Evolutionary conservation across 345 rosid species (phyloP).

Genomic region (Ceriops decandra): DNA sequence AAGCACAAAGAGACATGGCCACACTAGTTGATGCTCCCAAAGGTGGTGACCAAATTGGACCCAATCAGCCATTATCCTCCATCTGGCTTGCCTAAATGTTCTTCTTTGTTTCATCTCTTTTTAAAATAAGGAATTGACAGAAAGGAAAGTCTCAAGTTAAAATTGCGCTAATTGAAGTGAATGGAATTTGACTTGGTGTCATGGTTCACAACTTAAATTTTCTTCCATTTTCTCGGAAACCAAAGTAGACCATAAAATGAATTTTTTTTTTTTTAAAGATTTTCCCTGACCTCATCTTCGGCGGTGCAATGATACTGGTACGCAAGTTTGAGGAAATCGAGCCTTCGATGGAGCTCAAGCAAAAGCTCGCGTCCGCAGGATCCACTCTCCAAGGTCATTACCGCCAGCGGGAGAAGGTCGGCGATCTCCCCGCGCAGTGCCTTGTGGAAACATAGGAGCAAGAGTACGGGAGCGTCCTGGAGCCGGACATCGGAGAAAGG

Average conservation of each 20-base stretch:
- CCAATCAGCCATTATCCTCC: too few species aligned
- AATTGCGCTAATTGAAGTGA: too few species aligned
- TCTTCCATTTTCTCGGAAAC: constrained; percentile 7
- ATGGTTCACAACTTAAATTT: not conserved
- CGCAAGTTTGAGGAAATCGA: constrained; percentile 64
- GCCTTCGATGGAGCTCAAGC: constrained; percentile 41
- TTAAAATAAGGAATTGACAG: too few species aligned
- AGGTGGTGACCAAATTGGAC: too few species aligned
- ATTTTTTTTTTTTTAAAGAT: not conserved
- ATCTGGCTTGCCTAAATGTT: too few species aligned
- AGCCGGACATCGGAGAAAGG: constrained; percentile 33
- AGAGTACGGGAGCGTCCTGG: constrained; percentile 57
- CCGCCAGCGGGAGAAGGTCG: constrained; percentile 46
- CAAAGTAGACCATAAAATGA: not conserved
- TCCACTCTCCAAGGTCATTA: constrained; percentile 30
- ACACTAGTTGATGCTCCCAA: too few species aligned
- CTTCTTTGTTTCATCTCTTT: too few species aligned
- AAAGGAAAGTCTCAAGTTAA: too few species aligned
- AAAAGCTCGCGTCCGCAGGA: constrained; percentile 18
- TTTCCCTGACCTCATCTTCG: constrained; percentile 66
- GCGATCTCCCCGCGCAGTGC: constrained; percentile 57
- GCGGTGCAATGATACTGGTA: constrained; percentile 59
- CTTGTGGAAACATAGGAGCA: constrained; percentile 62
- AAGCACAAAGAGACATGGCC: too few species aligned
- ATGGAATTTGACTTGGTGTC: too few species aligned